Conservation (phyloP, 176 grass and related monocot genomes). For the Musa schizocarpa region DNA sequence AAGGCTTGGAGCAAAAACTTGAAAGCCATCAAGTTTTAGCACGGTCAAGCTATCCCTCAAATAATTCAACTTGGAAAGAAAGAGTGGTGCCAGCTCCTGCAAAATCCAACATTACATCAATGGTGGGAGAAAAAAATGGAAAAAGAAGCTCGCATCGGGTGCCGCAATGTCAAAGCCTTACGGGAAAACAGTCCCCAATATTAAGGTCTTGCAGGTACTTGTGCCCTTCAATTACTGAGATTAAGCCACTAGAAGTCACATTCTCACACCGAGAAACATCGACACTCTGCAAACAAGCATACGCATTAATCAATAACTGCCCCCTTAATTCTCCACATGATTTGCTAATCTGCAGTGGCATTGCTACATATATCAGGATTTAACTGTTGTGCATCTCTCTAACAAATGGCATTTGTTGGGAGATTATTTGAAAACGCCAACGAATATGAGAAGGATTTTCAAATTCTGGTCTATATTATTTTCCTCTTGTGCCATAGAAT, state of each 20-base stretch:
- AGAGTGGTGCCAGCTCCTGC: slow-evolving; percentile 56
- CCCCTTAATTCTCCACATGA: too few relatives aligned
- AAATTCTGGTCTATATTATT: too few relatives aligned
- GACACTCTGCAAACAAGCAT: slow-evolving; percentile 49
- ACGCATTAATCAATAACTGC: background rate
- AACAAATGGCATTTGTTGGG: too few relatives aligned
- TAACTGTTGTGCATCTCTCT: too few relatives aligned
- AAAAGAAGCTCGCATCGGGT: background rate
- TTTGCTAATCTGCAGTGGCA: background rate
- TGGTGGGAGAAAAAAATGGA: background rate
- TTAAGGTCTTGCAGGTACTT: slow-evolving; percentile 52
- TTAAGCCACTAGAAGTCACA: slow-evolving; percentile 67
- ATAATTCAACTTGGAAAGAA: slow-evolving; percentile 56
- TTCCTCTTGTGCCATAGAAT: too few relatives aligned
- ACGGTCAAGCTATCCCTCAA: slow-evolving; percentile 59
- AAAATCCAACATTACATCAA: slow-evolving; percentile 19
- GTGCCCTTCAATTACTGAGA: slow-evolving; percentile 60
- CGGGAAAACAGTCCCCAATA: slow-evolving; percentile 60
- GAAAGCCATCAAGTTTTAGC: slow-evolving; percentile 73
- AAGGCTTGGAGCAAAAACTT: slow-evolving; percentile 51
- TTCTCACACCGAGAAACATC: slow-evolving; percentile 87
- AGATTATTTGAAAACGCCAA: too few relatives aligned
- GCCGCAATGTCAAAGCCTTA: slow-evolving; percentile 14
- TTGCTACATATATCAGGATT: background rate
- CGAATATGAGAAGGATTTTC: too few relatives aligned